Percentiles rank a stretch among this genome's conserved stretches.
These are phyloP conservation scores for Kwoniella sp. DNA, from an alignment of 768 basidiomycete genomes.

Conservation along the genomic window DNA sequence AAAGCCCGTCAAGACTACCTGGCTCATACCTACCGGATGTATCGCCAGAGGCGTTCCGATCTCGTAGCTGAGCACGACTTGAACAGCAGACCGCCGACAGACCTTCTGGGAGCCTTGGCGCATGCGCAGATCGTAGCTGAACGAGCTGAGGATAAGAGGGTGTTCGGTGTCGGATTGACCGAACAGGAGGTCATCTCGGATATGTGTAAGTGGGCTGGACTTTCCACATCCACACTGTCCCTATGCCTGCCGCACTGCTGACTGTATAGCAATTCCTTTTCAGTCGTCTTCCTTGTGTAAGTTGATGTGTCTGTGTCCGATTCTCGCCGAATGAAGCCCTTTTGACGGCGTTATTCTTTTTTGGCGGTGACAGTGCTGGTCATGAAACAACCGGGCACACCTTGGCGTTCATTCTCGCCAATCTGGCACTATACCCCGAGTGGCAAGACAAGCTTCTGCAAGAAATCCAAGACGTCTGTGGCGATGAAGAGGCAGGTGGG, in stretches of 20 bases:
- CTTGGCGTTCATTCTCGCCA: slow-evolving; percentile 42
- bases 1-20: slow-evolving; percentile 24
- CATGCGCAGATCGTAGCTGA: slow-evolving; percentile 33
- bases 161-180: slow-evolving; percentile 27
- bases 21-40: slow-evolving; percentile 26
- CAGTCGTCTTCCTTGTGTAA: neutral
- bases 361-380: slow-evolving; percentile 49
- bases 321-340: too few relatives aligned
- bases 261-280: too few relatives aligned
- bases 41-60: slow-evolving; percentile 2
- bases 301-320: neutral
- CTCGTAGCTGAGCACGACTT: slow-evolving; percentile 7
- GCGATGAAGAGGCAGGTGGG: slow-evolving; percentile 30
- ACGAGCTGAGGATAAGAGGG: slow-evolving; percentile 9
- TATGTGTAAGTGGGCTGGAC: slow-evolving; percentile 28
- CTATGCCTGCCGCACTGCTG: too few relatives aligned
- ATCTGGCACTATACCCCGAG: slow-evolving; percentile 46
- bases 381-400: slow-evolving; percentile 50
- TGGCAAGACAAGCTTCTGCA: slow-evolving; percentile 43
- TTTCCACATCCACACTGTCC: neutral
- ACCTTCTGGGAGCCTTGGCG: slow-evolving; percentile 34
- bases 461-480: slow-evolving; percentile 34
- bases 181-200: slow-evolving; percentile 41
- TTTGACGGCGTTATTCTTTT: neutral
- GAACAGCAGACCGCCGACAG: slow-evolving; percentile 23